Conservation (phyloP, 2,329 filamentous ascomycete genomes). For the Bisporella sp. region DNA sequence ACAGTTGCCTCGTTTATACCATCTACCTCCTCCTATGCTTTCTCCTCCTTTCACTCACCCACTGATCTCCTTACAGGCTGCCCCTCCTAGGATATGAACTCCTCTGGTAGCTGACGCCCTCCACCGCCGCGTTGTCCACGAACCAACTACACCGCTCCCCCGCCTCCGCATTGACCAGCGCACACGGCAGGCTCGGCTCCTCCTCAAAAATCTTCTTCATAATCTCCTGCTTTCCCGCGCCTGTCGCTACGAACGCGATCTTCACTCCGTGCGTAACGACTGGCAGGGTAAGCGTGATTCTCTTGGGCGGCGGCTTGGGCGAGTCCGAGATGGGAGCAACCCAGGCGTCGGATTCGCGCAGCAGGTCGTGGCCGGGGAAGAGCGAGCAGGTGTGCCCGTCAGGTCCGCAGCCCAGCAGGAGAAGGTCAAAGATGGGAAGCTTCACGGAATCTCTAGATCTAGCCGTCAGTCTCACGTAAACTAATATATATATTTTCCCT, state of each 20-base stretch:
- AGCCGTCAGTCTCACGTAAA: background rate
- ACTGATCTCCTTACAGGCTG: constrained; percentile 33
- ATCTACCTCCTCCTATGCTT: too few relatives aligned
- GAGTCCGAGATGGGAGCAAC: constrained; percentile 87
- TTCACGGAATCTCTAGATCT: constrained; percentile 69
- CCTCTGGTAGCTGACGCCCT: constrained; percentile 55
- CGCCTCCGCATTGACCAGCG: constrained; percentile 76
- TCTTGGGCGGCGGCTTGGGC: constrained; percentile 84
- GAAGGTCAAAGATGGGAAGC: constrained; percentile 88
- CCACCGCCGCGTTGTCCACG: constrained; percentile 76
- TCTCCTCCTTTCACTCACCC: too few relatives aligned
- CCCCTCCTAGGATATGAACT: constrained; percentile 67
- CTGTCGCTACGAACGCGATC: constrained; percentile 88
- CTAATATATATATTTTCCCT: too few relatives aligned
- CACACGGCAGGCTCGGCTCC: constrained; percentile 69
- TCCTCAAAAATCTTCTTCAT: constrained; percentile 88
- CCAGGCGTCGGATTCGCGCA: constrained; percentile 86
- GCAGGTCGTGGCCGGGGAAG: constrained; percentile 82
- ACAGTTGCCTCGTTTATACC: too few relatives aligned
- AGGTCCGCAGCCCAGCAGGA: constrained; percentile 88
- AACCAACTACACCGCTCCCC: constrained; percentile 95
- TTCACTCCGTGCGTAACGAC: constrained; percentile 82
- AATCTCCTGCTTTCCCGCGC: constrained; percentile 81
- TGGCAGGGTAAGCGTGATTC: constrained; percentile 88
- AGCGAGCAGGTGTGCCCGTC: constrained; percentile 97